These are phyloP conservation scores for slime mould (Dictyostelium discoideum) DNA, from an alignment of 78 protist species.

Conservation along the genomic window DNA sequence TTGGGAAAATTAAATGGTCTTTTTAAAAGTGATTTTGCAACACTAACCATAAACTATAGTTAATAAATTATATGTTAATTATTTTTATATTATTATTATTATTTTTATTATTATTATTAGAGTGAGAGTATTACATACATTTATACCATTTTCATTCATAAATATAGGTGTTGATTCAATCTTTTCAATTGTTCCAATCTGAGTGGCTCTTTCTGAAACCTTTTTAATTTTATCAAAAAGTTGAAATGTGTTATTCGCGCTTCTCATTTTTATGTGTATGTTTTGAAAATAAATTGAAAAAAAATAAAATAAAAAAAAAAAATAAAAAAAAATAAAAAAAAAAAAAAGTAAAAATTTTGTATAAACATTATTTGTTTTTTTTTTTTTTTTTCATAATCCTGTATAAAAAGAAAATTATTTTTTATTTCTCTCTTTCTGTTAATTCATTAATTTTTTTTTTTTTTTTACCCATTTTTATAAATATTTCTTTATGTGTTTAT, in stretches of 20 bases:
- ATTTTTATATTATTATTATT: too few relatives aligned
- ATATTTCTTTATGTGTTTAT: too few relatives aligned
- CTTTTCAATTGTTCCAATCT: slow-evolving; percentile 61
- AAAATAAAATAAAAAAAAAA: background rate
- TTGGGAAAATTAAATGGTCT: slow-evolving; percentile 72
- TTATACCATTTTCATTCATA: slow-evolving; percentile 44
- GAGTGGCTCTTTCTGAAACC: slow-evolving; percentile 72
- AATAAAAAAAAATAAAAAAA: background rate
- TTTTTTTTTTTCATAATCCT: too few relatives aligned
- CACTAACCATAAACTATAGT: slow-evolving; percentile 67
- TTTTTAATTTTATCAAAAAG: slow-evolving; percentile 39
- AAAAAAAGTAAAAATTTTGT: background rate
- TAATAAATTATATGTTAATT: too few relatives aligned
- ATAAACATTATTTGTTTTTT: too few relatives aligned
- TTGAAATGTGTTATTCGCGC: background rate
- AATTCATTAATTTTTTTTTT: too few relatives aligned
- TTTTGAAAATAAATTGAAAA: background rate
- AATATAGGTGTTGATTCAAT: slow-evolving; percentile 63
- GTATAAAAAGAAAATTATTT: too few relatives aligned
- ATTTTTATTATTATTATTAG: background rate
- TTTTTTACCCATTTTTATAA: too few relatives aligned
- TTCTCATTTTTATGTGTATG: background rate
- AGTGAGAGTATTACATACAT: slow-evolving; percentile 17
- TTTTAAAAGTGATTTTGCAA: slow-evolving; percentile 56
- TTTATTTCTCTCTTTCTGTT: too few relatives aligned